These are phyloP conservation scores for Rhodotorula toruloides DNA, from an alignment of 768 basidiomycete genomes.

Conservation along the genomic window DNA sequence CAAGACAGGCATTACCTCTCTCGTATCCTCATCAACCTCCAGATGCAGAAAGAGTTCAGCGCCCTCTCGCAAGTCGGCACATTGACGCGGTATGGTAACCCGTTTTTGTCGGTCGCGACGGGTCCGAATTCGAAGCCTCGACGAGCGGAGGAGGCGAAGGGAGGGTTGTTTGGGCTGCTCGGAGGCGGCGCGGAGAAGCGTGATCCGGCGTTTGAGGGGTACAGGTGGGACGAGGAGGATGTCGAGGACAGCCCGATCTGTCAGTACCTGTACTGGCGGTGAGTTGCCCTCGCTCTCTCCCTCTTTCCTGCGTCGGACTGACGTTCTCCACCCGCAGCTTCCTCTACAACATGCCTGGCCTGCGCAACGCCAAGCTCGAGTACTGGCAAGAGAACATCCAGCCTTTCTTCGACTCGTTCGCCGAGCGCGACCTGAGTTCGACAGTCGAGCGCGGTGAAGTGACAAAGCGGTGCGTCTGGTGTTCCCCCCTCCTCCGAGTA, in stretches of 20 bases:
- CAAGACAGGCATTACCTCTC: constrained; percentile 35
- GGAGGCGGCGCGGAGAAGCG: not conserved
- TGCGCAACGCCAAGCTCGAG: constrained; percentile 16
- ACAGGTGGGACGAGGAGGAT: not conserved
- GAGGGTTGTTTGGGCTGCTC: constrained; percentile 13
- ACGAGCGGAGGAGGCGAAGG: no score
- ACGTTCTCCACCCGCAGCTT: constrained; percentile 6
- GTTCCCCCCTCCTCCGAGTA: no score
- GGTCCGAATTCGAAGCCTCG: constrained; percentile 37
- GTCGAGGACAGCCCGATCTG: constrained; percentile 22
- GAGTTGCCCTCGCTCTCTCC: not conserved
- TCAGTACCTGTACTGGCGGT: constrained; percentile 34
- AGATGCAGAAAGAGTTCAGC: constrained; percentile 32
- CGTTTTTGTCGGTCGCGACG: constrained; percentile 27
- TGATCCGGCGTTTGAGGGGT: constrained; percentile 16
- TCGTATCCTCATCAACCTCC: constrained; percentile 24
- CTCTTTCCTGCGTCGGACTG: no score
- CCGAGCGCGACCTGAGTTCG: constrained; percentile 26
- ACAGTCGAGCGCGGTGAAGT: constrained; percentile 33
- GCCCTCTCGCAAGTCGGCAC: constrained; percentile 32
- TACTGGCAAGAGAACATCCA: constrained; percentile 36
- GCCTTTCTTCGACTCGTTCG: constrained; percentile 36
- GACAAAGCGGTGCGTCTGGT: constrained; percentile 27
- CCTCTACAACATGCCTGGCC: constrained; percentile 24
- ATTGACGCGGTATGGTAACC: constrained; percentile 25